These are phyloP conservation scores for Asterophora lycoperdoides DNA, from an alignment of 768 basidiomycete genomes.

Conservation along the genomic window DNA sequence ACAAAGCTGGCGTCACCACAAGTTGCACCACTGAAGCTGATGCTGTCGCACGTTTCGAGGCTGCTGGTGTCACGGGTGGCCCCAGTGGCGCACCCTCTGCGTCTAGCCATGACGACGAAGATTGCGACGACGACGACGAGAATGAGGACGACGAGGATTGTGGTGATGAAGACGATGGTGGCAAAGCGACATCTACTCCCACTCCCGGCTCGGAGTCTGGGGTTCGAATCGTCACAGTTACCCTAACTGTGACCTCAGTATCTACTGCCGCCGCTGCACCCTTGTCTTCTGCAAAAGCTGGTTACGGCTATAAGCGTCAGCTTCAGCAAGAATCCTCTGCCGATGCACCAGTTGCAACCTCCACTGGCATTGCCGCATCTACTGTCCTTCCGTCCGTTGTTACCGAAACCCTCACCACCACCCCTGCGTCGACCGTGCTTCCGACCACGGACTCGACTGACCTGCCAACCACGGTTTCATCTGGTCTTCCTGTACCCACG, in stretches of 20 bases:
- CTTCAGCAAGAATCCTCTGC: slow-evolving; percentile 2
- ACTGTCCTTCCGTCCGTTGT: slow-evolving; percentile 8
- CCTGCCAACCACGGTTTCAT: slow-evolving; percentile 3
- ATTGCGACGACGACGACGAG: slow-evolving; percentile 5
- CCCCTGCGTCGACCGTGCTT: slow-evolving; percentile 8
- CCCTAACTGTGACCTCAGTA: not conserved
- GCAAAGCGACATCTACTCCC: not conserved
- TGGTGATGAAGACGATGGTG: slow-evolving; percentile 9
- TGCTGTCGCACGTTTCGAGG: slow-evolving; percentile 35
- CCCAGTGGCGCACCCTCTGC: slow-evolving; percentile 10
- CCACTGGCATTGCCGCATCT: slow-evolving; percentile 9
- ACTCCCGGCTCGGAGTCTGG: too few species aligned
- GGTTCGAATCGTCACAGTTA: too few species aligned
- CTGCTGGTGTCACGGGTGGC: slow-evolving; percentile 42
- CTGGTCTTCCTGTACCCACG: slow-evolving; percentile 9
- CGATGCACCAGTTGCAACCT: not conserved
- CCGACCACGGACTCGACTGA: not conserved
- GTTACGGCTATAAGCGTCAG: slow-evolving; percentile 20
- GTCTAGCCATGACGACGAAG: slow-evolving; percentile 7
- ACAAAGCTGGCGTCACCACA: slow-evolving; percentile 41
- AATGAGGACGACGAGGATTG: slow-evolving; percentile 11
- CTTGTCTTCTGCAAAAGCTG: slow-evolving; percentile 8
- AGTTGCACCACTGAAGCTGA: slow-evolving; percentile 39
- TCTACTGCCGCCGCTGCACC: not conserved
- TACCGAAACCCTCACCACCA: slow-evolving; percentile 7